These are phyloP conservation scores for Phanerodontia chrysosporium DNA, from an alignment of 768 basidiomycete genomes.

Conservation along the genomic window DNA sequence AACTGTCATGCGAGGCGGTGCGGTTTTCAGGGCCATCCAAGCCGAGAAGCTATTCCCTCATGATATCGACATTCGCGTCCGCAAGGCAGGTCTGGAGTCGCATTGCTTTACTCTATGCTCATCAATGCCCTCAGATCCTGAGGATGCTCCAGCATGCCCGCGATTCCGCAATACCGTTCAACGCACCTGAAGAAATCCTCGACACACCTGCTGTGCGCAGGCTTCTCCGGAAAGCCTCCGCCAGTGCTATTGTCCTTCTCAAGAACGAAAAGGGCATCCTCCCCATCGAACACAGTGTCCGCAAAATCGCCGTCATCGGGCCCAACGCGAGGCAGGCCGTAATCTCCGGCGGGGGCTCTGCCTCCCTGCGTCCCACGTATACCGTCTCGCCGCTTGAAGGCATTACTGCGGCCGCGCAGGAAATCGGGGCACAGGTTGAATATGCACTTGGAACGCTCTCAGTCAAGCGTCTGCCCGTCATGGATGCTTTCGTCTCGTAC, in stretches of 20 bases:
- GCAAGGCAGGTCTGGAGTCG: conserved; percentile 13
- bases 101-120: neutral
- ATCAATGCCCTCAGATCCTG: conserved; percentile 36
- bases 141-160: conserved; percentile 43
- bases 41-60: conserved; percentile 39
- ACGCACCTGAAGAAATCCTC: conserved; percentile 41
- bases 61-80: conserved; percentile 35
- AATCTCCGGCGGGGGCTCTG: conserved; percentile 60
- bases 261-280: conserved; percentile 54
- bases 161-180: conserved; percentile 52
- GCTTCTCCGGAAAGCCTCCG: conserved; percentile 47
- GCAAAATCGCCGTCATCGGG: conserved; percentile 57
- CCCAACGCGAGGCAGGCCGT: conserved; percentile 53
- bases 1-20: conserved; percentile 42
- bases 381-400: conserved; percentile 56
- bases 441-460: conserved; percentile 41
- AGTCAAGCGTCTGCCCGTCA: conserved; percentile 46
- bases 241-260: conserved; percentile 52
- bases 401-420: conserved; percentile 38
- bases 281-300: conserved; percentile 34
- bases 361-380: conserved; percentile 46
- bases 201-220: conserved; percentile 43
- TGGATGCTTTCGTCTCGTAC: conserved; percentile 40
- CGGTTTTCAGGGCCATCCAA: conserved; percentile 35
- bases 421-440: conserved; percentile 40